Conservation (phyloP, 1,139 yeast genomes). For the Taphrina betulina region DNA sequence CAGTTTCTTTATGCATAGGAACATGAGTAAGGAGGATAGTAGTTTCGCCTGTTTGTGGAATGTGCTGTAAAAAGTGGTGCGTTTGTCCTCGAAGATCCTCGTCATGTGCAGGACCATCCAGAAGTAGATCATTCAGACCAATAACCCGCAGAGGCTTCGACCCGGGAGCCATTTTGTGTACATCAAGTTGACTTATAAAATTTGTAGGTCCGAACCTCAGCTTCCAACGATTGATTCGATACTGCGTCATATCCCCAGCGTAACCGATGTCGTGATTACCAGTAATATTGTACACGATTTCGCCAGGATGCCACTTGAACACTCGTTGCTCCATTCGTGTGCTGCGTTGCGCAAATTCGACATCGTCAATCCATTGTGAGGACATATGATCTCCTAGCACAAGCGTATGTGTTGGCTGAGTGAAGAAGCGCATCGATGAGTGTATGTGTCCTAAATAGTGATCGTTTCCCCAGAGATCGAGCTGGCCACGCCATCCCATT, state of each 20-base stretch:
- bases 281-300: constrained; percentile 49
- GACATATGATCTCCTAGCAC: constrained; percentile 84
- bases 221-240: constrained; percentile 77
- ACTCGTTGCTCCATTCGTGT: constrained; percentile 63
- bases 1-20: constrained; percentile 77
- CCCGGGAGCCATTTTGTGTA: background rate
- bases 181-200: background rate
- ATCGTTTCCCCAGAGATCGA: constrained; percentile 34
- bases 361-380: constrained; percentile 92
- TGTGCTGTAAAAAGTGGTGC: constrained; percentile 24
- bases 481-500: constrained; percentile 26
- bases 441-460: constrained; percentile 30
- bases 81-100: constrained; percentile 15
- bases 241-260: constrained; percentile 90
- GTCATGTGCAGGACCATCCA: constrained; percentile 89
- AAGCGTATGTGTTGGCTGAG: constrained; percentile 73
- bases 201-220: constrained; percentile 78
- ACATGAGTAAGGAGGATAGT: constrained; percentile 85
- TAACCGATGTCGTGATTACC: constrained; percentile 98
- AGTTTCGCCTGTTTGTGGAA: constrained; percentile 44
- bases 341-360: constrained; percentile 78
- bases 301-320: constrained; percentile 50
- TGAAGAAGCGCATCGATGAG: constrained; percentile 22
- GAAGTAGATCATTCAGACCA: constrained; percentile 73
- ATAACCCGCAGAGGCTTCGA: constrained; percentile 67